phyloP scores from a whole-genome alignment of 176 grass and related monocot genomes.

The Avena eriantha region DNA sequence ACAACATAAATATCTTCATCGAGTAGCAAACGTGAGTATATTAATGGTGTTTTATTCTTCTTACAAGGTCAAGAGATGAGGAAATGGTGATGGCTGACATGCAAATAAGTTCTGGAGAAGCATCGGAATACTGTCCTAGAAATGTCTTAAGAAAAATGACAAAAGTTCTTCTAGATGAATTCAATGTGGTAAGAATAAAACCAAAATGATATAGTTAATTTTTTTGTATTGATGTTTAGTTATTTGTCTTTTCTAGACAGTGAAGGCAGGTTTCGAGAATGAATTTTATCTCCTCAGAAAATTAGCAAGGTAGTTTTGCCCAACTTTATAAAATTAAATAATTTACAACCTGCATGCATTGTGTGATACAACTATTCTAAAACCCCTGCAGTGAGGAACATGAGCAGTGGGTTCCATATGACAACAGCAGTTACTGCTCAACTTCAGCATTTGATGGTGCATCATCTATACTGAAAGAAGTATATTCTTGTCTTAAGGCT shows the following conservation, averaged over 20 bases:
- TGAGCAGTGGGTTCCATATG: constrained; percentile 84
- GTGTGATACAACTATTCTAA: constrained; percentile 18
- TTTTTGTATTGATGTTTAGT: constrained; percentile 35
- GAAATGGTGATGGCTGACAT: constrained; percentile 97
- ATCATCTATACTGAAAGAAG: constrained; percentile 76
- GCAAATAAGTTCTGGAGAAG: constrained; percentile 81
- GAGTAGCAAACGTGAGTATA: background rate
- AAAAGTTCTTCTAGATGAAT: constrained; percentile 81
- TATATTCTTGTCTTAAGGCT: constrained; percentile 73
- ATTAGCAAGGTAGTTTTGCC: constrained; percentile 67
- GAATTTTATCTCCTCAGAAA: constrained; percentile 91
- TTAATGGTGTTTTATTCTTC: constrained; percentile 29
- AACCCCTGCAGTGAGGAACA: constrained; percentile 64
- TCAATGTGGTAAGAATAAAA: constrained; percentile 72
- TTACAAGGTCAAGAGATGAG: constrained; percentile 70
- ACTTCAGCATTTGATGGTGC: constrained; percentile 82
- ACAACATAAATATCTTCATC: too few species aligned
- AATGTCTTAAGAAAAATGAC: constrained; percentile 69
- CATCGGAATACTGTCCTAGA: constrained; percentile 97
- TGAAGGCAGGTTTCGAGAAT: constrained; percentile 95
- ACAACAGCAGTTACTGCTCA: constrained; percentile 77
- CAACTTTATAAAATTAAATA: too few species aligned
- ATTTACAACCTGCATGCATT: background rate
- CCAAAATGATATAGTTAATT: background rate
- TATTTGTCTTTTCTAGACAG: constrained; percentile 61